These are phyloP conservation scores for Elasticomyces elasticus DNA, from an alignment of 495 filamentous ascomycete species.

Conservation along the genomic window DNA sequence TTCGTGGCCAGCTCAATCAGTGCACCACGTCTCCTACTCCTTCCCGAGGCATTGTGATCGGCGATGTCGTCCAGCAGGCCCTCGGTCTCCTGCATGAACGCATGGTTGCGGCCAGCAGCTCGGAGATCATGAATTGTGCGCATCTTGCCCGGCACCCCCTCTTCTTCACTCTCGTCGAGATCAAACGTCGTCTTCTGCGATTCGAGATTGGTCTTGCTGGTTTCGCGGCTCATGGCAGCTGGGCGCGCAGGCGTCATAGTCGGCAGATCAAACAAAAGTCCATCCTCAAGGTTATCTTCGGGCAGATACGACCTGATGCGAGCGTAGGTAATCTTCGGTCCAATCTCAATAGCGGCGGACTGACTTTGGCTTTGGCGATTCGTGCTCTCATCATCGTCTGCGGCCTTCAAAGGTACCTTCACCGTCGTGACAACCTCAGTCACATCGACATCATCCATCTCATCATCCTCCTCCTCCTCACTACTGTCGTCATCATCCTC, in stretches of 20 bases:
- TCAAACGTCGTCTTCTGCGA: constrained; percentile 19
- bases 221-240: background rate
- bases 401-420: background rate
- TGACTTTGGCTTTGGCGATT: constrained; percentile 13
- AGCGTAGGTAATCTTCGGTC: constrained; percentile 52
- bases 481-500: constrained; percentile 7
- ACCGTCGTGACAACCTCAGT: background rate
- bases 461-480: background rate
- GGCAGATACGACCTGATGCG: constrained; percentile 50
- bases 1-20: constrained; percentile 46
- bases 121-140: constrained; percentile 84
- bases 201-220: constrained; percentile 1
- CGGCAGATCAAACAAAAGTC: constrained; percentile 16
- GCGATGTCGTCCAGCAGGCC: constrained; percentile 78
- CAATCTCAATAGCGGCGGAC: constrained; percentile 7
- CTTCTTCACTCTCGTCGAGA: constrained; percentile 32
- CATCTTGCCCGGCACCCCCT: constrained; percentile 42
- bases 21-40: constrained; percentile 40
- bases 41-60: constrained; percentile 38
- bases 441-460: background rate
- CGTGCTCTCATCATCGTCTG: background rate
- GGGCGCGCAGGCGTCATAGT: constrained; percentile 8
- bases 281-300: constrained; percentile 34
- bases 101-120: constrained; percentile 72
- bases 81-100: constrained; percentile 71